Conservation (phyloP, 768 basidiomycete genomes). For the Tulasnella sp. region DNA sequence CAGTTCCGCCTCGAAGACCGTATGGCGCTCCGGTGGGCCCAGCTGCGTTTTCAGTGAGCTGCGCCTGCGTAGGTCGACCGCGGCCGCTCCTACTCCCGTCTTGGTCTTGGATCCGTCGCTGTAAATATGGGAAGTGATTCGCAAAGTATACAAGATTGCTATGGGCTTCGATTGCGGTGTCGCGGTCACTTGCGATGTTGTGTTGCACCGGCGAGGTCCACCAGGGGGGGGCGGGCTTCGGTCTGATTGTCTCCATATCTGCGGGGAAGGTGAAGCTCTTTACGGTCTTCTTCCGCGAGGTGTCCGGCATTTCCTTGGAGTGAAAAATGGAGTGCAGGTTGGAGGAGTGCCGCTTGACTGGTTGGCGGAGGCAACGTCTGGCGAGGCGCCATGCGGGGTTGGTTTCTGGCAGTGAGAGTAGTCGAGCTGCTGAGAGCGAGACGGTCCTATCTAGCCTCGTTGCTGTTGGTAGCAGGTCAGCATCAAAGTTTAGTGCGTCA, state of each 20-base stretch:
- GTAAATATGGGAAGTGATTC: slow-evolving; percentile 21
- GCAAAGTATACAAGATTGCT: background rate
- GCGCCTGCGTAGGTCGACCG: background rate
- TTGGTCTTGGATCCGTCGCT: slow-evolving; percentile 29
- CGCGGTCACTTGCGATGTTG: background rate
- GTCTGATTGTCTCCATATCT: background rate
- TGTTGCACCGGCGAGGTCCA: background rate
- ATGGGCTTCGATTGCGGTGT: background rate
- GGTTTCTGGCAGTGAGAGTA: background rate
- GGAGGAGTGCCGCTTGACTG: background rate
- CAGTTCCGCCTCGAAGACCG: slow-evolving; percentile 13
- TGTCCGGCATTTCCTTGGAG: background rate
- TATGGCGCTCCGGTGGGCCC: background rate
- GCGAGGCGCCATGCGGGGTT: background rate
- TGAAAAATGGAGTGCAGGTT: background rate
- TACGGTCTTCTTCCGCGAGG: background rate
- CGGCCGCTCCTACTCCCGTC: slow-evolving; percentile 14
- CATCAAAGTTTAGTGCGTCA: background rate
- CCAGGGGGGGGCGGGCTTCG: background rate
- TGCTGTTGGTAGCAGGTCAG: background rate
- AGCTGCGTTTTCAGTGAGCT: background rate
- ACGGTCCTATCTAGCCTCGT: background rate
- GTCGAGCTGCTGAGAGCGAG: background rate
- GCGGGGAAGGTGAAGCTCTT: background rate
- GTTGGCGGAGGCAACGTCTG: background rate